Conservation (phyloP, 345 rosid genomes). For the Eucalyptus shirleyi region DNA sequence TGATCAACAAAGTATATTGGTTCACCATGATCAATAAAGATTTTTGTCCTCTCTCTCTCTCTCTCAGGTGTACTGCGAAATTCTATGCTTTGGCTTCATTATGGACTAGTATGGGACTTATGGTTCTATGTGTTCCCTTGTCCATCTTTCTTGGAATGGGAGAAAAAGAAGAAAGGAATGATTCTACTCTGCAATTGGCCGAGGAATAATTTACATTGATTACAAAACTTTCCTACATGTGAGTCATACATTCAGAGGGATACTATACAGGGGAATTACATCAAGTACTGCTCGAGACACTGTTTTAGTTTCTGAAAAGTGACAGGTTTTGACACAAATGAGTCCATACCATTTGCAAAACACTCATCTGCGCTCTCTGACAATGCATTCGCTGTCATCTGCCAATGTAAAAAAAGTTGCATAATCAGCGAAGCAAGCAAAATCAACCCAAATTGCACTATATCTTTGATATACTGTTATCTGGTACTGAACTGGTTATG, state of each 20-base stretch:
- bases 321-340: constrained; percentile 86
- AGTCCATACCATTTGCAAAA: constrained; percentile 87
- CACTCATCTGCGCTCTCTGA: constrained; percentile 93
- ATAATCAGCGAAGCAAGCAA: neutral
- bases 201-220: constrained; percentile 11
- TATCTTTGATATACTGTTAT: neutral
- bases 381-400: constrained; percentile 96
- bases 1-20: neutral
- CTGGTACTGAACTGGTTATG: neutral
- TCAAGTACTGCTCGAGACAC: constrained; percentile 53
- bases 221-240: constrained; percentile 54
- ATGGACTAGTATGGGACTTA: neutral
- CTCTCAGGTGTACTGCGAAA: neutral
- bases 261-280: constrained; percentile 5
- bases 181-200: neutral
- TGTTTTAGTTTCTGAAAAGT: constrained; percentile 69
- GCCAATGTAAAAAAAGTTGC: constrained; percentile 4
- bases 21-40: neutral
- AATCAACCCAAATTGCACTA: neutral
- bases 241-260: constrained; percentile 16
- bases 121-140: neutral
- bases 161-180: neutral
- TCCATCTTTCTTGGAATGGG: neutral
- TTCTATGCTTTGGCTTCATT: neutral
- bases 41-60: neutral